phyloP scores from a whole-genome alignment of 1,284 basidiomycete genomes.

The Cryptococcus hybrid region DNA sequence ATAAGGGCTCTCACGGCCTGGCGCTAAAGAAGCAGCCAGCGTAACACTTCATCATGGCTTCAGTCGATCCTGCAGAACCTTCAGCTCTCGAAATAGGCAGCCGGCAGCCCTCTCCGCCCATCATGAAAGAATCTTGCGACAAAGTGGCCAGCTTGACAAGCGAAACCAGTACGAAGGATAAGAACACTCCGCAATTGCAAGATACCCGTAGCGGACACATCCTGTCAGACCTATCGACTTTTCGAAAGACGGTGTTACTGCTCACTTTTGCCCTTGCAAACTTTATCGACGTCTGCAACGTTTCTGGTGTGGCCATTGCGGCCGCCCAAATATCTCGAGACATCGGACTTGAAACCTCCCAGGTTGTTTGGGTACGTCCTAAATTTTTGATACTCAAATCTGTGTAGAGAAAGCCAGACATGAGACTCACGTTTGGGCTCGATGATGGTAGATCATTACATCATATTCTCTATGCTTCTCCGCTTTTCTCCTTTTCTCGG shows the following conservation, averaged over 20 bases:
- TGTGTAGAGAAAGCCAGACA: not conserved
- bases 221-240: not conserved
- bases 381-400: not conserved
- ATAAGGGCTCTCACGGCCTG: too few relatives aligned
- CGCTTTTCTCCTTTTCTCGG: constrained; percentile 39
- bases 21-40: too few relatives aligned
- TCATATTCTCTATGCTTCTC: constrained; percentile 34
- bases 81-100: too few relatives aligned
- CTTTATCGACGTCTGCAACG: constrained; percentile 29
- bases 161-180: too few relatives aligned
- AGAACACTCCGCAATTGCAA: too few relatives aligned
- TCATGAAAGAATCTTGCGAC: too few relatives aligned
- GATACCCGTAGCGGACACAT: not conserved
- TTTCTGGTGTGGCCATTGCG: constrained; percentile 29
- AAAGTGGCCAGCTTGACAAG: too few relatives aligned
- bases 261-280: constrained; percentile 30
- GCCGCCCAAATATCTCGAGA: constrained; percentile 28
- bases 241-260: constrained; percentile 11
- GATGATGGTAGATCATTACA: constrained; percentile 27
- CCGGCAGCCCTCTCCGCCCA: too few relatives aligned
- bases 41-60: too few relatives aligned
- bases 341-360: constrained; percentile 22
- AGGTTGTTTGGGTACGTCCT: constrained; percentile 34
- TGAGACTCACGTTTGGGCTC: not conserved
- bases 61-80: too few relatives aligned